Percentiles rank a stretch among this genome's conserved stretches.
Conservation (phyloP, 176 grass and related monocot species). For the Triticum aestivum region DNA sequence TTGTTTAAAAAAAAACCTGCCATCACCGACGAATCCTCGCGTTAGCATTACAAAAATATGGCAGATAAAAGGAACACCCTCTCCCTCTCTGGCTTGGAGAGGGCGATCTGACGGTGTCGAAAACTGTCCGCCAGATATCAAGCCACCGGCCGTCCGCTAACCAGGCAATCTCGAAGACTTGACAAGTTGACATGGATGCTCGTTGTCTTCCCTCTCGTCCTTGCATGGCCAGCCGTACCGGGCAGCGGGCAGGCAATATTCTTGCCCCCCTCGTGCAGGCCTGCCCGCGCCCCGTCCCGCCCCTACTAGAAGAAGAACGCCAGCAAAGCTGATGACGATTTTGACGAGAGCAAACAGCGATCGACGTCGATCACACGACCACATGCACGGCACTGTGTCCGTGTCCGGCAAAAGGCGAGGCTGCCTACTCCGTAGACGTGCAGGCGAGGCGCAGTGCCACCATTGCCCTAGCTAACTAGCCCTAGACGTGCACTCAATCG, state of each 20-base stretch:
- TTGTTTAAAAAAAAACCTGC: no score
- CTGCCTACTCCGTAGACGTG: conserved; percentile 24
- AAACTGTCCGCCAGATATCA: no score
- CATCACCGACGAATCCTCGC: no score
- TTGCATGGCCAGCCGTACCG: no score
- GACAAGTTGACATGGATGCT: no score
- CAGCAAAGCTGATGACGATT: not conserved
- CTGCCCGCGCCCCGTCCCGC: not conserved
- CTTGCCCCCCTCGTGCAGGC: not conserved
- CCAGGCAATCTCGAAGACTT: no score
- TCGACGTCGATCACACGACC: conserved; percentile 4
- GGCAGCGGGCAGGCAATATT: not conserved
- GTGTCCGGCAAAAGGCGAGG: not conserved
- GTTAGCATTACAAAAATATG: no score
- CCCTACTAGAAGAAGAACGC: not conserved
- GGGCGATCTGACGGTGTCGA: no score
- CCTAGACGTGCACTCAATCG: not conserved
- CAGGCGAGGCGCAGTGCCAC: not conserved
- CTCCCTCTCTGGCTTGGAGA: no score
- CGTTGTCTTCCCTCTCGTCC: no score
- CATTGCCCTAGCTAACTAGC: not conserved
- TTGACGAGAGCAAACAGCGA: not conserved
- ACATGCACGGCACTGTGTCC: conserved; percentile 22
- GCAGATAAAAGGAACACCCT: no score
- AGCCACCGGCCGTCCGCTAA: no score